Base-by-base conservation (phyloP, 2,329 filamentous ascomycete genomes). In the Sordariomycetes sp. region DNA sequence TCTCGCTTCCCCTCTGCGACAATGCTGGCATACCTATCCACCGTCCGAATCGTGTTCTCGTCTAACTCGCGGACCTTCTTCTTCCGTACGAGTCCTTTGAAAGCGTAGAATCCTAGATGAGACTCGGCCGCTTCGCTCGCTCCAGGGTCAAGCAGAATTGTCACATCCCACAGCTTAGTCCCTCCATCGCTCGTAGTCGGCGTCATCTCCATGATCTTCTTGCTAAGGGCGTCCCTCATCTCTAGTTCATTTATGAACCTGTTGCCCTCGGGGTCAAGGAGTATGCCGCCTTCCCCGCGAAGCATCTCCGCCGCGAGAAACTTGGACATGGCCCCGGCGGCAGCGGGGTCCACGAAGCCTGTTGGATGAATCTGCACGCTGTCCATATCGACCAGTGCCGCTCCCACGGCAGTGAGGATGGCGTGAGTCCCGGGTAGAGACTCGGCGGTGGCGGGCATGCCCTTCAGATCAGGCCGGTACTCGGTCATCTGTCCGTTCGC, bases 291-390 rank as follows among this genome's bases (percentile, higher is more conserved):
- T 63, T 86, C 83, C 0, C 83, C 83, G 3, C 83, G 72, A 28
- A 87, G 71, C 59, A 83, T 73, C 67, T 87, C 84, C 0, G 83
- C 83, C 0, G 83, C 83, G 3, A 87, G 76, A 63, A 87, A 82
- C 67, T 87, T 87, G 54, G 82, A 75, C 37, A 69, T 68, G 0
- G 75, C 73, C 1, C 62, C 62, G 0, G 72, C 69, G 35, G 75
- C 72, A 1, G 73, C 71, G 0, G 78, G 77, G 61, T 86, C 82
- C 6, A 87, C 71, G 64, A 87, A 87, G 0, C 82, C 81, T 0
- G 83, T 86, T 2, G 84, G 83, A 62, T 87, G 84, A 4, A 87
- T 75, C 66, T 87, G 84, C 2, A 87, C 81, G 59, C 73, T 74
- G 51, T 78, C 74, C 77, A 80, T 80, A 32, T 80, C 77, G 48